These are phyloP conservation scores for Silene conica DNA, from an alignment of 148 eudicot genomes.

Conservation along the genomic window DNA sequence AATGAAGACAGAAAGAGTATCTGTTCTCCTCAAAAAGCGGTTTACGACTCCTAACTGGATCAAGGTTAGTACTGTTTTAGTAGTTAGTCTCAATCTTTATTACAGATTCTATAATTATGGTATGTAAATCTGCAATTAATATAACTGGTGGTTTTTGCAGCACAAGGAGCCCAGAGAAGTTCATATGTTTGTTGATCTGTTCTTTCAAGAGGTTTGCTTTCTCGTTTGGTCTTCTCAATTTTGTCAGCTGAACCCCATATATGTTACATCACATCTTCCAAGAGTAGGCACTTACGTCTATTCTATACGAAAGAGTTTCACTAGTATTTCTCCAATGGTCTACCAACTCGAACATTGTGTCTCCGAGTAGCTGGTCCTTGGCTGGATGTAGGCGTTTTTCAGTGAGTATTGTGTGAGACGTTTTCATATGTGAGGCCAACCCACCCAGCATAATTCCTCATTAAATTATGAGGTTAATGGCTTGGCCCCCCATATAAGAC, in stretches of 20 bases:
- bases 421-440: not conserved
- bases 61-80: conserved; percentile 54
- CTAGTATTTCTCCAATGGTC: not conserved
- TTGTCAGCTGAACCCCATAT: not conserved
- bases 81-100: not conserved
- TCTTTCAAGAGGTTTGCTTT: conserved; percentile 81
- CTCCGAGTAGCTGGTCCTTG: not conserved
- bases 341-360: not conserved
- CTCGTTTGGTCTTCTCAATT: conserved; percentile 13
- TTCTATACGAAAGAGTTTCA: not conserved
- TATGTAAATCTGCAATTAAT: not conserved
- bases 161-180: conserved; percentile 99
- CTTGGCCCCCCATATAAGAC: not conserved
- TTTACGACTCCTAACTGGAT: conserved; percentile 91
- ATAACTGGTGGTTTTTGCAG: conserved; percentile 44
- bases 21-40: conserved; percentile 81
- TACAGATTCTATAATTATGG: conserved; percentile 3
- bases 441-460: no score
- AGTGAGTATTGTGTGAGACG: not conserved
- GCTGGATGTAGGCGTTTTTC: not conserved
- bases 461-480: not conserved
- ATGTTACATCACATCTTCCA: not conserved
- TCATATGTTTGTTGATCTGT: conserved; percentile 93
- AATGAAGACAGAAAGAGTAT: conserved; percentile 82
- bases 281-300: not conserved